These are phyloP conservation scores for Solanum tarijense DNA, from an alignment of 257 asterid genomes.

Conservation along the genomic window DNA sequence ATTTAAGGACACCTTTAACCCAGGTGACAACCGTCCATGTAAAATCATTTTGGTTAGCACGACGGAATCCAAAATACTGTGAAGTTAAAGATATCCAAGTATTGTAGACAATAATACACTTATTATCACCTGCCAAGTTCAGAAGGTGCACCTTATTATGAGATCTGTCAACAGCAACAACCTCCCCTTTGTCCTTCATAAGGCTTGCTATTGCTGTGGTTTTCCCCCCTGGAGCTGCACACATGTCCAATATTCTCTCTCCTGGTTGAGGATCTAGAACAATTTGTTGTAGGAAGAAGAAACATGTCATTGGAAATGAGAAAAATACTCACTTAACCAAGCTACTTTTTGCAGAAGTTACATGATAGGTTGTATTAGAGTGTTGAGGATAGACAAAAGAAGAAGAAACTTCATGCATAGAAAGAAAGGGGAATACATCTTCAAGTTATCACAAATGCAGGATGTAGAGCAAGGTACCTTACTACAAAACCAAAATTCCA, in stretches of 20 bases:
- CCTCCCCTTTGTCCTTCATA: slow-evolving; percentile 90
- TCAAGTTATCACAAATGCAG: background rate
- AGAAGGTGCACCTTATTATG: slow-evolving; percentile 96
- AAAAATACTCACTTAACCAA: background rate
- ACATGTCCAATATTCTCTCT: slow-evolving; percentile 88
- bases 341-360: background rate
- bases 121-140: slow-evolving; percentile 38
- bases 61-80: background rate
- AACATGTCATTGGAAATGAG: background rate
- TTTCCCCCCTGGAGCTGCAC: slow-evolving; percentile 99
- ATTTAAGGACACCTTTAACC: background rate
- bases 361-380: background rate
- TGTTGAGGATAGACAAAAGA: background rate
- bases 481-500: background rate
- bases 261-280: slow-evolving; percentile 83
- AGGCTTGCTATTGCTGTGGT: slow-evolving; percentile 93
- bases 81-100: background rate
- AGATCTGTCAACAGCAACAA: slow-evolving; percentile 88
- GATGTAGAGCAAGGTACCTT: background rate
- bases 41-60: background rate
- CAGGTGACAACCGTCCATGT: background rate
- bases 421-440: background rate
- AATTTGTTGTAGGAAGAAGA: background rate
- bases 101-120: background rate
- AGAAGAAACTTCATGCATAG: background rate